phyloP scores from a whole-genome alignment of 176 grass and related monocot genomes.

The Lolium multiflorum region DNA sequence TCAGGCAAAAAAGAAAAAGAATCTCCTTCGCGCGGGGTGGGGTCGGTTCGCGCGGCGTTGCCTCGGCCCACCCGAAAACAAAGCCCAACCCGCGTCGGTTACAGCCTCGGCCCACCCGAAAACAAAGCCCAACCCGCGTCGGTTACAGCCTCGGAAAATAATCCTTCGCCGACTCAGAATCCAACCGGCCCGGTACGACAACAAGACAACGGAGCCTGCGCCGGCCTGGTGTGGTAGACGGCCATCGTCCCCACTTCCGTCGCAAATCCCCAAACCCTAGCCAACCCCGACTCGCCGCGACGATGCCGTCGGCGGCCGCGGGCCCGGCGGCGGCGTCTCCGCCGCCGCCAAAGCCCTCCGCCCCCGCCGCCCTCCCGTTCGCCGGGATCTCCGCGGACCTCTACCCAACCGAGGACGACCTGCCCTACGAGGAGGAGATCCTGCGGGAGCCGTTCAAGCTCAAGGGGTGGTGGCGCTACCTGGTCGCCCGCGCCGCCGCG shows the following conservation, averaged over 20 bases:
- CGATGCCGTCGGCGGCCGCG: constrained; percentile 45
- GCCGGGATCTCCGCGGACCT: constrained; percentile 61
- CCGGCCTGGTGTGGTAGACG: constrained; percentile 1
- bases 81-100: not conserved
- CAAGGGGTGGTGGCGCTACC: constrained; percentile 92
- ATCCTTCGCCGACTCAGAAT: not conserved
- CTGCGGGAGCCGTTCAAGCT: constrained; percentile 78
- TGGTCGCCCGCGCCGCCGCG: constrained; percentile 66
- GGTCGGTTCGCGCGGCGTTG: no score
- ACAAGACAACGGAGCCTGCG: not conserved
- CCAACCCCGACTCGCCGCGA: not conserved
- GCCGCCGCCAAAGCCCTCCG: not conserved
- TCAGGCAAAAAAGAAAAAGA: no score
- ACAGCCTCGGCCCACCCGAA: not conserved
- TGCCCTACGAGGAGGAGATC: constrained; percentile 87
- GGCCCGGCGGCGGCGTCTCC: constrained; percentile 39
- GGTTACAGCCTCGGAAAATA: not conserved
- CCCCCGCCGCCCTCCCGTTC: constrained; percentile 1
- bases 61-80: not conserved
- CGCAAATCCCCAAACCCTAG: constrained; percentile 39
- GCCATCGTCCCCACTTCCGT: not conserved
- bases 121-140: not conserved
- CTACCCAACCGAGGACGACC: constrained; percentile 75
- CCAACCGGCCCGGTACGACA: not conserved
- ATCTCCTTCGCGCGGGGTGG: no score